Evolutionary conservation across 805 yeast genomes (phyloP).

Genomic region (Metschnikowia cubensis): DNA sequence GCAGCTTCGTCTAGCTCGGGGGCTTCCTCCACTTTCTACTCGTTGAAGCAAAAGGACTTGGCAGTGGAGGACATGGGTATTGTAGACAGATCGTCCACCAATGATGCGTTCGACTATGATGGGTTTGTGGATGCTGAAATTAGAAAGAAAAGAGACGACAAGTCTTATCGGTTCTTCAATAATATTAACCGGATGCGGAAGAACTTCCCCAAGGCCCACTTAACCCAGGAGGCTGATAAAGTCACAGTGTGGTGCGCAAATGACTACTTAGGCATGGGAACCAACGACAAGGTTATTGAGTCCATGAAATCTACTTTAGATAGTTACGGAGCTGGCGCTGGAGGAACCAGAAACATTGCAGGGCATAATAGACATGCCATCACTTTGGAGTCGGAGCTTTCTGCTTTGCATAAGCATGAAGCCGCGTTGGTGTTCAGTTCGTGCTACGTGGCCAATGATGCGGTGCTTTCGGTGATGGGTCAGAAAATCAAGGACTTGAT

Average conservation of each 20-base stretch:
- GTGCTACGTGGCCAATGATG: slow-evolving; percentile 96
- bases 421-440: slow-evolving; percentile 94
- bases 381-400: slow-evolving; percentile 77
- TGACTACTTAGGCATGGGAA: slow-evolving; percentile 95
- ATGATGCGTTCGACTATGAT: slow-evolving; percentile 62
- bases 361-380: slow-evolving; percentile 95
- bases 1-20: slow-evolving; percentile 27
- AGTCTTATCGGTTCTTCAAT: slow-evolving; percentile 93
- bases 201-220: slow-evolving; percentile 92
- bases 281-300: slow-evolving; percentile 64
- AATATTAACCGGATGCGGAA: slow-evolving; percentile 93
- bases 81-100: slow-evolving; percentile 37
- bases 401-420: slow-evolving; percentile 89
- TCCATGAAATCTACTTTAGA: slow-evolving; percentile 78
- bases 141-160: slow-evolving; percentile 72
- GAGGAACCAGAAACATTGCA: slow-evolving; percentile 98
- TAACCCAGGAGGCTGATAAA: slow-evolving; percentile 66
- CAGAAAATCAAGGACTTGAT: slow-evolving; percentile 86
- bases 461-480: slow-evolving; percentile 85
- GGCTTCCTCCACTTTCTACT: slow-evolving; percentile 30
- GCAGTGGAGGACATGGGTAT: slow-evolving; percentile 23
- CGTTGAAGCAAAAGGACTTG: slow-evolving; percentile 28
- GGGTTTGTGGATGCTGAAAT: slow-evolving; percentile 67
- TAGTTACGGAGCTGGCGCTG: slow-evolving; percentile 97
- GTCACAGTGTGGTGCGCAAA: slow-evolving; percentile 99